Evolutionary conservation across 2,329 filamentous ascomycete genomes (phyloP).

Genomic region (Colletotrichum paranaense): DNA sequence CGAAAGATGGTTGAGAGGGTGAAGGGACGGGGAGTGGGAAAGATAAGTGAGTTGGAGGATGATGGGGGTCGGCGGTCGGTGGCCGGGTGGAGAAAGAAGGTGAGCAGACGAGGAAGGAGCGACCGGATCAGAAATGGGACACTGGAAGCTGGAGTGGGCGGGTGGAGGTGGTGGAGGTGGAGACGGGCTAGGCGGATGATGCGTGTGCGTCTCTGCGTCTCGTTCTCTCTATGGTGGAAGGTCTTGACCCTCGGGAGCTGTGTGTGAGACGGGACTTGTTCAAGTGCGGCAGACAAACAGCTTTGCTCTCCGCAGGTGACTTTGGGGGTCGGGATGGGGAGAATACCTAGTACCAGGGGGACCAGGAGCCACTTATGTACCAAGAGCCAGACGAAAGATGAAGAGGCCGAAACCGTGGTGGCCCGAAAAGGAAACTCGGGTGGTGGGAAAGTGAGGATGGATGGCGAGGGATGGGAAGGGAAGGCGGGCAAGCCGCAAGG

Average conservation of each 20-base stretch:
- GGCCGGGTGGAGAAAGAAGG: constrained; percentile 31
- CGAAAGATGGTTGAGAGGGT: not conserved
- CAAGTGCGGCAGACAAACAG: constrained; percentile 21
- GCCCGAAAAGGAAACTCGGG: not conserved
- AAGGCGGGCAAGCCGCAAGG: constrained; percentile 17
- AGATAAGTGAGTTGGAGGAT: constrained; percentile 32
- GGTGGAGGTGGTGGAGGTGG: constrained; percentile 27
- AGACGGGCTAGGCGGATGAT: constrained; percentile 31
- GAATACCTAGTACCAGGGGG: constrained; percentile 1
- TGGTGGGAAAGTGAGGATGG: constrained; percentile 10
- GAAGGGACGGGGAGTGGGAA: constrained; percentile 25
- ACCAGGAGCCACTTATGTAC: constrained; percentile 32
- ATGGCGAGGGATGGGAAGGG: constrained; percentile 2
- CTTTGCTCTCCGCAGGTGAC: constrained; percentile 31
- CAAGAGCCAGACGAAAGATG: not conserved
- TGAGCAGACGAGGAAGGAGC: constrained; percentile 33
- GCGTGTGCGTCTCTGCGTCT: constrained; percentile 27
- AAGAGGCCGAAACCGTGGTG: constrained; percentile 27
- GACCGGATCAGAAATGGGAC: constrained; percentile 1
- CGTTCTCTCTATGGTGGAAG: constrained; percentile 15
- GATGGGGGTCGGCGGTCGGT: constrained; percentile 30
- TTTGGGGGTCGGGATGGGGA: not conserved
- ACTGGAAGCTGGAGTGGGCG: constrained; percentile 6
- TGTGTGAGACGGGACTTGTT: constrained; percentile 19
- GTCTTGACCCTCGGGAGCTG: constrained; percentile 15